Evolutionary conservation across 441 rosid species (phyloP).

Genomic region (Gossypium gossypioides): DNA sequence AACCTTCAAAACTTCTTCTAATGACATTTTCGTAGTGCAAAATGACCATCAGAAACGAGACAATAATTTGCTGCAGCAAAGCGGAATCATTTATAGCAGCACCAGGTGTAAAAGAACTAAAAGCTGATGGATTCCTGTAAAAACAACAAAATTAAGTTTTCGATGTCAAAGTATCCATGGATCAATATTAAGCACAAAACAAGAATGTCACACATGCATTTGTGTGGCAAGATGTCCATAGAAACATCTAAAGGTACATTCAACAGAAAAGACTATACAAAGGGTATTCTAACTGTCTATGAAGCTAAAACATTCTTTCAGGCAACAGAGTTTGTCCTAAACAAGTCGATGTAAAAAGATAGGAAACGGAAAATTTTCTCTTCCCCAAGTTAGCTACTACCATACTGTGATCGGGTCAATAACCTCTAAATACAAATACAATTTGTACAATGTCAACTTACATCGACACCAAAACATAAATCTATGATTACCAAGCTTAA

Average conservation of each 20-base stretch:
- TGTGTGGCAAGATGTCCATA: not conserved
- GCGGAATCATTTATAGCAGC: not conserved
- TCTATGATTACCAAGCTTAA: not conserved
- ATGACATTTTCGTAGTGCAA: conserved; percentile 33
- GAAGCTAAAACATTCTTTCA: not conserved
- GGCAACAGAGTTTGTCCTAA: not conserved
- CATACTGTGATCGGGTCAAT: not conserved
- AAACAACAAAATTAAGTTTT: not conserved
- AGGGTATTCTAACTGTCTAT: not conserved
- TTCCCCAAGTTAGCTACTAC: not conserved
- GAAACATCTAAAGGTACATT: not conserved
- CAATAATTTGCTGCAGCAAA: conserved; percentile 1
- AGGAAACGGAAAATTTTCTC: not conserved
- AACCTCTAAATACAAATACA: not conserved
- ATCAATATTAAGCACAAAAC: not conserved
- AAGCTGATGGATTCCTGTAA: not conserved
- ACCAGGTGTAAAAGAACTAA: not conserved
- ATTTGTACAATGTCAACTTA: not conserved
- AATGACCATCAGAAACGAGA: not conserved
- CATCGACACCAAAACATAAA: not conserved
- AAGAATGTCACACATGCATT: not conserved
- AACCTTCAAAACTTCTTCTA: conserved; percentile 62
- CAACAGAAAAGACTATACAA: not conserved
- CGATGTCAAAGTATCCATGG: not conserved
- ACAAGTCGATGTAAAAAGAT: not conserved